Base-by-base conservation (phyloP, 2,329 filamentous ascomycete species). In the Apiospora malaysiana region DNA sequence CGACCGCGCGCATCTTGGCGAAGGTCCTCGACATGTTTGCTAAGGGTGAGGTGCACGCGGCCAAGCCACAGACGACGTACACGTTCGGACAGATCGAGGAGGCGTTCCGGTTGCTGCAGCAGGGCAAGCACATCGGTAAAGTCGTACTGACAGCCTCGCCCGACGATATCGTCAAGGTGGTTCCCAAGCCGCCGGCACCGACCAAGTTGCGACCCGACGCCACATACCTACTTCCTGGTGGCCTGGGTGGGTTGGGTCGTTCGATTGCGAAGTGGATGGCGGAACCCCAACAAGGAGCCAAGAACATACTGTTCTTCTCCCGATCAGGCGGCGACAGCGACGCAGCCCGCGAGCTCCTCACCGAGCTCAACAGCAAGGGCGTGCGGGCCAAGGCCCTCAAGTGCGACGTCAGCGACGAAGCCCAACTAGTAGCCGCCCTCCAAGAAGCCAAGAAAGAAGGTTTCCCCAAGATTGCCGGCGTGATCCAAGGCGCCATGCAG, bases 51-150 rank as follows among this genome's bases (percentile, higher is more conserved):
- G 69, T 69, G 4, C 69, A 56, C 14, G 59, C 67, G 7, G 66
- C 65, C 9, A 49, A 23, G 42, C 69, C 71, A 23, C 67, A 70
- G 32, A 63, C 63, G 12, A 68, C 66, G 18, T 70, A 71, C 32
- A 68, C 69, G 18, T 66, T 71, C 59, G 45, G 69, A 1, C 69
- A 72, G 65, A 68, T 80, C 1, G 71, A 74, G n/a, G 74, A 80
- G 1, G 80, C 80, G 1, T 81, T 83, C 70, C 74, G 79, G 1
- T 76, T 77, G 25, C 78, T 85, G 75, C 81, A 82, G 63, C 75
- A 73, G 42, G 82, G 82, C 0, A 73, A 76, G 1, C 82, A 83
- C 65, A 79, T 83, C 23, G 84, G 83, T 0, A 85, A 85, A 63
- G 77, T 84, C 4, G 76, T 83, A 8, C 27, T 76, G 10, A 74